Evolutionary conservation across 2,329 filamentous ascomycete species (phyloP).

Genomic region (Colletotrichum lindemuthianum): DNA sequence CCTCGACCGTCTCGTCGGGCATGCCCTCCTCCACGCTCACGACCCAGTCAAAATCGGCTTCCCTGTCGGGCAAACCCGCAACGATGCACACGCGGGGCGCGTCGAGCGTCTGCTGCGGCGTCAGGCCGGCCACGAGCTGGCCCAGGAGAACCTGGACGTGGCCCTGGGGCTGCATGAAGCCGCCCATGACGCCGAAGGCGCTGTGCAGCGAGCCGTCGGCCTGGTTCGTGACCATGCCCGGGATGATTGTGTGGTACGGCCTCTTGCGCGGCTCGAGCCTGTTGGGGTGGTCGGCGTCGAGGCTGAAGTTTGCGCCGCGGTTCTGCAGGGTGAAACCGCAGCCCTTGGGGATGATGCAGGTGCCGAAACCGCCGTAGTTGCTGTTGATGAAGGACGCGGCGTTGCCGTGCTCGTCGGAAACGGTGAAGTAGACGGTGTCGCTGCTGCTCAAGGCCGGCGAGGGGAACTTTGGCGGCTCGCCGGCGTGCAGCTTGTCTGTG

Average conservation of each 20-base stretch:
- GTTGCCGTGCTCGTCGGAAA: slow-evolving; percentile 84
- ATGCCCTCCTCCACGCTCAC: slow-evolving; percentile 90
- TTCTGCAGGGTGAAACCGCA: slow-evolving; percentile 97
- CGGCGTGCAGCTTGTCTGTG: slow-evolving; percentile 72
- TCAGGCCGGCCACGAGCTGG: slow-evolving; percentile 82
- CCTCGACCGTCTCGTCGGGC: slow-evolving; percentile 71
- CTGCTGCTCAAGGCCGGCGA: slow-evolving; percentile 83
- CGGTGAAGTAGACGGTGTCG: slow-evolving; percentile 95
- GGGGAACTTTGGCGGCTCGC: slow-evolving; percentile 58
- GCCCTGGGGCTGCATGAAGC: slow-evolving; percentile 98
- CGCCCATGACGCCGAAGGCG: slow-evolving; percentile 96
- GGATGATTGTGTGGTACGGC: slow-evolving; percentile 98
- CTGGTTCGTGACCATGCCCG: slow-evolving; percentile 84
- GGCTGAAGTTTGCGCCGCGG: slow-evolving; percentile 86
- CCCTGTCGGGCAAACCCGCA: slow-evolving; percentile 72
- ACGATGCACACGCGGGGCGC: slow-evolving; percentile 91
- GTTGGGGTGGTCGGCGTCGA: slow-evolving; percentile 80
- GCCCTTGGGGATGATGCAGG: slow-evolving; percentile 81
- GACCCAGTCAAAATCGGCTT: slow-evolving; percentile 66
- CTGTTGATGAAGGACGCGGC: slow-evolving; percentile 97
- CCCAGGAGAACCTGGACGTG: slow-evolving; percentile 94
- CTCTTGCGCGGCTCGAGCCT: slow-evolving; percentile 82
- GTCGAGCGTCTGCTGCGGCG: slow-evolving; percentile 89
- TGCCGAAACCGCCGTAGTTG: slow-evolving; percentile 91
- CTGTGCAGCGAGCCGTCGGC: slow-evolving; percentile 79